Base-by-base conservation (phyloP, 805 yeast genomes). In the Wickerhamiella hasegawae region DNA sequence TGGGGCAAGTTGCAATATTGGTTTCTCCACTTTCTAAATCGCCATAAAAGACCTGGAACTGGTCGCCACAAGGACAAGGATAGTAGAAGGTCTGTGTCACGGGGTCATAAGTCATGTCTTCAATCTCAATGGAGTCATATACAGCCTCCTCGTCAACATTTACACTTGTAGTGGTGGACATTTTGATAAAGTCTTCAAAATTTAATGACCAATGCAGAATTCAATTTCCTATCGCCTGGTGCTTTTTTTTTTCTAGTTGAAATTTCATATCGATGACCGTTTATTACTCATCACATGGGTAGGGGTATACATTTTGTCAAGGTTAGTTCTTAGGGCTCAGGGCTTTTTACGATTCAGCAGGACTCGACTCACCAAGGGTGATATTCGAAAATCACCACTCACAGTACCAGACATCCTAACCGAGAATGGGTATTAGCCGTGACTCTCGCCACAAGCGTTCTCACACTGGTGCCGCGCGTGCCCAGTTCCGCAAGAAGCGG, bases 371-470 rank as follows among this genome's bases (percentile, higher is more conserved):
- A 20, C 27, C 14, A 27, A 10, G 17, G 5, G 19, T 28, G 19
- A 28, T 15, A 28, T 28, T 34, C 24, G 14, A 24, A 22, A 34
- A 34, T 25, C 23, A 28, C 31, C 38, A 35, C 31, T 25, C 34
- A 25, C 22, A 12, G 26, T 16, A 2, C 32, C 35, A 32, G 35
- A 24, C 33, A 32, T 26, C 31, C 26, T 35, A 28, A 41, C 21
- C 34, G 33, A 79, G 66, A 67, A 87, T 87, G 98, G 97, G 98
- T 85, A 87, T 87, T 80, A 84, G 97, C 70, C 87, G 98, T 76
- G 97, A 90, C 76, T 87, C 98, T 69, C 95, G 96, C 73, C 98
- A 90, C 85, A 87, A 87, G 82, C 92, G 98, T 71, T 71, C 96
- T 60, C 94, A 92, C 69, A 85, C 98, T 63, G 98, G 98, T 80